Percentiles rank a stretch among this genome's conserved stretches.
These are phyloP conservation scores for Fusarium globosum DNA, from an alignment of 2,329 filamentous ascomycete genomes.

Conservation along the genomic window DNA sequence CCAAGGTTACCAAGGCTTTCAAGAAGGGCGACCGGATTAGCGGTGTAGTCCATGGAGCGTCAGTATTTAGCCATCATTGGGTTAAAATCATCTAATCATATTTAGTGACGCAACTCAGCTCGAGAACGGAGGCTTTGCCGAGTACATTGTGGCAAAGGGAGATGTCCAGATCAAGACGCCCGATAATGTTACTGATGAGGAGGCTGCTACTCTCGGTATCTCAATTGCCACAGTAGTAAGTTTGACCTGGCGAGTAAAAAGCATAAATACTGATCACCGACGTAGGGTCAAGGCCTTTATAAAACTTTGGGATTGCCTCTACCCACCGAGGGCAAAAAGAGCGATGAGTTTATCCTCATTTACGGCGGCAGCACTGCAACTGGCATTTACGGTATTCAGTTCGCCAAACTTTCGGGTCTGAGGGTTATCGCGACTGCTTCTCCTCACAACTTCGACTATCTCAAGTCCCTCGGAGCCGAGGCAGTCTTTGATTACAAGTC, in stretches of 20 bases:
- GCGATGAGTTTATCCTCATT: conserved; percentile 54
- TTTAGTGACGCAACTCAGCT: conserved; percentile 8
- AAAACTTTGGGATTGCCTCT: conserved; percentile 57
- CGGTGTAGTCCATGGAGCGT: conserved; percentile 26
- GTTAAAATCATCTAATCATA: not conserved
- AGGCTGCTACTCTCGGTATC: conserved; percentile 59
- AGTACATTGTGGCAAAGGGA: conserved; percentile 53
- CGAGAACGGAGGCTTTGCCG: conserved; percentile 54
- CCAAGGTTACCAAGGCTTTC: conserved; percentile 51
- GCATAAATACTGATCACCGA: not conserved
- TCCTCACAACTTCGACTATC: conserved; percentile 48
- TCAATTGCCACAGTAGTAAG: conserved; percentile 52
- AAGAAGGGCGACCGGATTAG: conserved; percentile 60
- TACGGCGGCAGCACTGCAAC: conserved; percentile 65
- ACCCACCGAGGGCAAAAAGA: conserved; percentile 54
- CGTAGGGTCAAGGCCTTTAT: conserved; percentile 58
- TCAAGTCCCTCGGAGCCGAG: conserved; percentile 55
- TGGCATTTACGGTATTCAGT: conserved; percentile 61
- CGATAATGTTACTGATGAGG: conserved; percentile 51
- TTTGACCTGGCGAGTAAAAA: not conserved
- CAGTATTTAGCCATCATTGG: not conserved
- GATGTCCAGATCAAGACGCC: conserved; percentile 58
- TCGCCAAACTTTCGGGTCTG: conserved; percentile 52
- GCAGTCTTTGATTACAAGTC: conserved; percentile 58
- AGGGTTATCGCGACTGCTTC: conserved; percentile 53